A percentile compares a stretch with the other conserved stretches of the same genome.
phyloP scores from a whole-genome alignment of 306 rosid genomes.

The Gleditsia sinensis region DNA sequence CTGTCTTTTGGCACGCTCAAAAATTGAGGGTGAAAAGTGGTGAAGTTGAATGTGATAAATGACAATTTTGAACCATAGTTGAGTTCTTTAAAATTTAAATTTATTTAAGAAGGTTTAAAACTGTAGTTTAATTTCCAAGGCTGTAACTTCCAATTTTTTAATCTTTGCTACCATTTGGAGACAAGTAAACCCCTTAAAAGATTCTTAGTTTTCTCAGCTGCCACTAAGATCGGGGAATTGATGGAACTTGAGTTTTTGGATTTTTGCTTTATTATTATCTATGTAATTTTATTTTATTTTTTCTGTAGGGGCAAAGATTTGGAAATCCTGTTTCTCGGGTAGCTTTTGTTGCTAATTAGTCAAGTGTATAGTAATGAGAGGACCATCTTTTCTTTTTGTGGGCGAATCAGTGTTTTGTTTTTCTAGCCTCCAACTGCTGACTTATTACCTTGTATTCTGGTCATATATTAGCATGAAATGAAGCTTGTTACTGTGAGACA shows the following conservation, averaged over 20 bases:
- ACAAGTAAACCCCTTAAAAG: constrained; percentile 47
- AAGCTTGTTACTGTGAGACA: not conserved
- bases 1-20: constrained; percentile 28
- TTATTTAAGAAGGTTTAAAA: constrained; percentile 15
- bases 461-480: not conserved
- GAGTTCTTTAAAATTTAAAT: not conserved
- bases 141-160: constrained; percentile 42
- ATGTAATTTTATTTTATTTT: constrained; percentile 39
- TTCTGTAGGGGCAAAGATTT: constrained; percentile 26
- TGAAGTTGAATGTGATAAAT: constrained; percentile 31
- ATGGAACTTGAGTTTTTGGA: constrained; percentile 24
- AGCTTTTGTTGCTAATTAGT: constrained; percentile 9
- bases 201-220: constrained; percentile 38
- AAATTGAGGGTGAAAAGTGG: constrained; percentile 26
- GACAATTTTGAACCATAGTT: not conserved
- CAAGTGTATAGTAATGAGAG: constrained; percentile 25
- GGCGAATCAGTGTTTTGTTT: constrained; percentile 14
- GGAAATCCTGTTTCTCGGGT: constrained; percentile 32
- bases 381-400: constrained; percentile 4
- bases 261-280: constrained; percentile 11
- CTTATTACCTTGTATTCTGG: not conserved
- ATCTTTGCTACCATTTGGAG: constrained; percentile 42
- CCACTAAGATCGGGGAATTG: constrained; percentile 41
- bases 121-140: constrained; percentile 15
- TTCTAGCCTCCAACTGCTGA: not conserved